Evolutionary conservation across 768 basidiomycete genomes (phyloP), one percentile per base, ranked within the genome.

Genomic region (Coprinopsis strossmayeri): DNA sequence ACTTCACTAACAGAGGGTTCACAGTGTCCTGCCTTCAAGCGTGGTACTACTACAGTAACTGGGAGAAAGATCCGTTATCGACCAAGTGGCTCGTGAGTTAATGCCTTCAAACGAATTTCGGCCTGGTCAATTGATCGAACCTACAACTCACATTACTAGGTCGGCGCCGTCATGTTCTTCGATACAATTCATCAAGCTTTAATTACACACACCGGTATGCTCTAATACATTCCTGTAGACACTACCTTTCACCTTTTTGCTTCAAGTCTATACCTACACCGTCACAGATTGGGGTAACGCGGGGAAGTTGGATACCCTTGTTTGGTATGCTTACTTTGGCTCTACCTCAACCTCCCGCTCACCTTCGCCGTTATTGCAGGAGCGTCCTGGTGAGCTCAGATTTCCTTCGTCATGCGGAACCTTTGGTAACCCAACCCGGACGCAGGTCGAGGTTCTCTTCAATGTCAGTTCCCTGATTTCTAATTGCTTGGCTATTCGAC

Each of bases 21-120:
- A n/a, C n/a, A 82, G 80, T 80, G n/a, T 76, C 76, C 5, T 66
- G 67, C 34, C 61, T 81, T 24, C 81, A 82, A 58, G 68, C 71
- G 1, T 78, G 70, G 68, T 79, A 73, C 53, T 82, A 81, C 55
- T 80, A 61, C 48, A 66, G 62, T 13, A 70, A 81, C 56, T 72
- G n/a, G n/a, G n/a, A 76, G 45, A 65, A 61, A 21, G 80, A 81
- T 57, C 55, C 61, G 21, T 79, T 76, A 76, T 61, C 67, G 12
- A 64, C 71, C 49, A 77, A 73, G 54, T 45, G 60, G 9, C 58
- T 81, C 21, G 80, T 79, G 46, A 54, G 70, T 60, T 25, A n/a
- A n/a, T n/a, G n/a, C n/a, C n/a, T n/a, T n/a, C n/a, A n/a, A n/a
- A n/a, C n/a, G n/a, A n/a, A n/a, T n/a, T n/a, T n/a, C n/a, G n/a